phyloP scores from a whole-genome alignment of 202 grass and related monocot genomes.

The Alloteropsis angusta region DNA sequence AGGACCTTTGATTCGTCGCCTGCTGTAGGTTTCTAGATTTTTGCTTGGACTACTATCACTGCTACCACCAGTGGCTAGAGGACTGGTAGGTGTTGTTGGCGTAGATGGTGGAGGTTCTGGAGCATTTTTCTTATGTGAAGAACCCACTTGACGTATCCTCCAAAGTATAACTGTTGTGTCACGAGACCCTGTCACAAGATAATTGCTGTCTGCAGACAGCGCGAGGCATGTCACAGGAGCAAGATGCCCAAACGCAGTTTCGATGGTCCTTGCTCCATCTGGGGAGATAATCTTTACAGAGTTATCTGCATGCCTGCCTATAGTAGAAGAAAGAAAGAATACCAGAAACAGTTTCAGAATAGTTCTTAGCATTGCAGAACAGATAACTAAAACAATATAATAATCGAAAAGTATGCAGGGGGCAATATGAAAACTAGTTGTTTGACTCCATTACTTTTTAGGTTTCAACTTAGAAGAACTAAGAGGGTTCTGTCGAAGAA shows the following conservation, averaged over 20 bases:
- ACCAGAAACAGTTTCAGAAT: conserved; percentile 12
- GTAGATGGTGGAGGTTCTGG: conserved; percentile 69
- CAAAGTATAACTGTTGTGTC: conserved; percentile 93
- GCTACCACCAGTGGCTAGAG: conserved; percentile 34
- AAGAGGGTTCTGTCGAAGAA: not conserved
- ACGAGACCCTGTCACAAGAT: conserved; percentile 85
- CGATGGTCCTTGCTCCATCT: conserved; percentile 89
- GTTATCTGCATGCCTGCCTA: conserved; percentile 95
- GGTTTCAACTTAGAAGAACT: conserved; percentile 13
- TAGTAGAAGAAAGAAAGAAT: conserved; percentile 25
- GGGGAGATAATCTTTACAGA: conserved; percentile 85
- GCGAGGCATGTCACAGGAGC: conserved; percentile 81
- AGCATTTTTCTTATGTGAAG: conserved; percentile 51
- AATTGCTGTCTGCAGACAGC: conserved; percentile 74
- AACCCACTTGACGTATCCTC: conserved; percentile 59
- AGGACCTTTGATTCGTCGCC: conserved; percentile 73
- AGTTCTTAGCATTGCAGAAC: conserved; percentile 14
- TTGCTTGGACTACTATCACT: conserved; percentile 31
- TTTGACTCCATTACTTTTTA: not conserved
- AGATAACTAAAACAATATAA: conserved; percentile 5
- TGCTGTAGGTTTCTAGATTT: conserved; percentile 48
- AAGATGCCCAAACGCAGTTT: conserved; percentile 86
- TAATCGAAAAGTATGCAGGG: not conserved
- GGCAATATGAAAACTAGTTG: not conserved
- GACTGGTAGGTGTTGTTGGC: conserved; percentile 53